These are phyloP conservation scores for Nakaseomyces uthaithaninus DNA, from an alignment of 1,139 yeast genomes.

Conservation along the genomic window DNA sequence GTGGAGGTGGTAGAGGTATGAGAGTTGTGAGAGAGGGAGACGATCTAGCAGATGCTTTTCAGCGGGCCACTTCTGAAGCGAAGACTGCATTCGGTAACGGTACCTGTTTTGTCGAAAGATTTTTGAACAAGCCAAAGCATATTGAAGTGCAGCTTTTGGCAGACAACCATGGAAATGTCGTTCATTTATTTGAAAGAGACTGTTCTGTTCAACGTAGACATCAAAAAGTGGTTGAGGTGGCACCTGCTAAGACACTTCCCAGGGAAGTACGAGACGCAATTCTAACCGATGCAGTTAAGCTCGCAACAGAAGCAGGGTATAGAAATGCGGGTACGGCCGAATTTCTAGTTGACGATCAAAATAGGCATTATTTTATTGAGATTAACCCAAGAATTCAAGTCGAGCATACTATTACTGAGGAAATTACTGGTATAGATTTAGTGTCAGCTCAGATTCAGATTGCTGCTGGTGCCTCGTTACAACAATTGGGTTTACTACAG, in stretches of 20 bases:
- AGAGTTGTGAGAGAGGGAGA: slow-evolving; percentile 98
- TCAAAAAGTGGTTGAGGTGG: slow-evolving; percentile 97
- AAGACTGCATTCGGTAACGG: slow-evolving; percentile 94
- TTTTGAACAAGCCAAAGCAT: slow-evolving; percentile 92
- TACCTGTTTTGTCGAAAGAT: slow-evolving; percentile 94
- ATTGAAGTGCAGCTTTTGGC: slow-evolving; percentile 96
- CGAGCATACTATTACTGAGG: slow-evolving; percentile 98
- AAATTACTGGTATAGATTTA: slow-evolving; percentile 94
- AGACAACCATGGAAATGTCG: slow-evolving; percentile 88
- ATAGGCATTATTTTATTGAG: slow-evolving; percentile 96
- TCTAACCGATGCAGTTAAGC: slow-evolving; percentile 84
- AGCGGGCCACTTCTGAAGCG: slow-evolving; percentile 92
- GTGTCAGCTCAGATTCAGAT: slow-evolving; percentile 99
- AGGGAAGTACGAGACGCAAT: slow-evolving; percentile 78
- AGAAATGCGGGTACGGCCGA: slow-evolving; percentile 99
- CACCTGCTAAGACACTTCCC: slow-evolving; percentile 94
- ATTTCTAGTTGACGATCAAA: slow-evolving; percentile 85
- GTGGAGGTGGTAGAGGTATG: slow-evolving; percentile 99
- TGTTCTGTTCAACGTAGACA: slow-evolving; percentile 99
- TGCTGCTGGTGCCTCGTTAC: slow-evolving; percentile 95
- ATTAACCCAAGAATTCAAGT: slow-evolving; percentile 98
- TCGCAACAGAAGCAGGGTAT: slow-evolving; percentile 82
- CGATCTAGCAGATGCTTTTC: slow-evolving; percentile 82
- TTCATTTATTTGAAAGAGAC: slow-evolving; percentile 94
- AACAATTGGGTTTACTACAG: slow-evolving; percentile 85